Conservation (phyloP, 2,329 filamentous ascomycete genomes). For the Clonostachys sp. region DNA sequence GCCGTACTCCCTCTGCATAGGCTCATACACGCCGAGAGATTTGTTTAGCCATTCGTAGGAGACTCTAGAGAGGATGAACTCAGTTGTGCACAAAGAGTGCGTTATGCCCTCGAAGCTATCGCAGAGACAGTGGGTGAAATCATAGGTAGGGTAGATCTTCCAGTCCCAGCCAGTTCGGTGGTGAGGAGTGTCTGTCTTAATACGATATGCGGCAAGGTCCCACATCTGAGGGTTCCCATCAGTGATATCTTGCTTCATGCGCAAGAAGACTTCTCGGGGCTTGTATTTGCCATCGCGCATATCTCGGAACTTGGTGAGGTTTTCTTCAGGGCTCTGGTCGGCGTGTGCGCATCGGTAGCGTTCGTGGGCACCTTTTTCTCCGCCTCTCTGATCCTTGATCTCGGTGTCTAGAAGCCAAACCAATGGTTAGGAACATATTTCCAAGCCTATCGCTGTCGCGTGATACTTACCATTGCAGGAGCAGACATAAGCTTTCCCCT, state of each 20-base stretch:
- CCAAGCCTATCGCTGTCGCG: background rate
- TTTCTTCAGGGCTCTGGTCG: conserved; percentile 68
- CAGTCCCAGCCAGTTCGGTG: conserved; percentile 78
- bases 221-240: conserved; percentile 93
- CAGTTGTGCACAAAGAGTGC: conserved; percentile 88
- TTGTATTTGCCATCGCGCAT: conserved; percentile 93
- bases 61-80: conserved; percentile 79
- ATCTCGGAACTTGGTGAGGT: conserved; percentile 75
- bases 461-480: conserved; percentile 66
- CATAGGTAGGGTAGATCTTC: conserved; percentile 94
- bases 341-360: conserved; percentile 81
- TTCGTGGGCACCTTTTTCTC: conserved; percentile 58
- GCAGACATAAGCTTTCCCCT: conserved; percentile 73
- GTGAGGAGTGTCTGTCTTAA: conserved; percentile 63
- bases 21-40: conserved; percentile 75
- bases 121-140: conserved; percentile 85
- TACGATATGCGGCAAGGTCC: conserved; percentile 88
- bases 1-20: conserved; percentile 86
- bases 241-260: conserved; percentile 88
- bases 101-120: conserved; percentile 92
- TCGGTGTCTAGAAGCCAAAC: conserved; percentile 51
- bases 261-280: conserved; percentile 74
- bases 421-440: background rate
- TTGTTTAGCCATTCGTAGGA: conserved; percentile 91
- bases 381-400: conserved; percentile 83